Conservation (phyloP, 2,329 filamentous ascomycete genomes). For the Colletotrichum orchidophilum region DNA sequence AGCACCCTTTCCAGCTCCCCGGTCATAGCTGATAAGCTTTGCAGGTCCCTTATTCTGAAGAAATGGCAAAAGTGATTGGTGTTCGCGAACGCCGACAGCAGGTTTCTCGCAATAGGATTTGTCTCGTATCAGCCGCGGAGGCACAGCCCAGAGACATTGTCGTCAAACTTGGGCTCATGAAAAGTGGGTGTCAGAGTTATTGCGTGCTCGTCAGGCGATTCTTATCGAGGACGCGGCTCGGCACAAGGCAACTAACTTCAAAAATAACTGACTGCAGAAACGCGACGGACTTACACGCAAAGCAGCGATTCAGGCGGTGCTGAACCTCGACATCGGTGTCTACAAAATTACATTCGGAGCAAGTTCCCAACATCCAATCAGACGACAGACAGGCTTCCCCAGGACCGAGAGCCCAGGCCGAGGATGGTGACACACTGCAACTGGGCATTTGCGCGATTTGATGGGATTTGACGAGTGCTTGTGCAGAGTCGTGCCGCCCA, state of each 20-base stretch:
- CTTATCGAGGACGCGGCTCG: slow-evolving; percentile 1
- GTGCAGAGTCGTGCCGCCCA: background rate
- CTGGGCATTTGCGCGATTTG: slow-evolving; percentile 15
- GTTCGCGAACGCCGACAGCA: background rate
- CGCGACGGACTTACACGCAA: background rate
- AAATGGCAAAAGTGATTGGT: background rate
- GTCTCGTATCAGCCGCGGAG: background rate
- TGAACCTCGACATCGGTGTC: background rate
- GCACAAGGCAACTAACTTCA: background rate
- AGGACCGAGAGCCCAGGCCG: background rate
- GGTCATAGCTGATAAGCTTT: slow-evolving; percentile 18
- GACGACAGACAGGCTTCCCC: slow-evolving; percentile 7
- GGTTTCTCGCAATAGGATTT: background rate
- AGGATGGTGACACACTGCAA: background rate
- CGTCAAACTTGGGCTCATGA: background rate
- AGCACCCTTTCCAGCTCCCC: background rate
- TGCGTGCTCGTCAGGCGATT: slow-evolving; percentile 2
- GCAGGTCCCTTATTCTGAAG: background rate
- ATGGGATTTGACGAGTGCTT: background rate
- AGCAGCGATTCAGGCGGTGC: background rate
- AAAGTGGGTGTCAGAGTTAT: background rate
- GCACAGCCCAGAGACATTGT: background rate
- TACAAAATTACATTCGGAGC: background rate
- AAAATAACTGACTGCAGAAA: no score
- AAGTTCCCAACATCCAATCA: slow-evolving; percentile 8